Conservation (phyloP, 2,329 filamentous ascomycete species). For the Emergomyces pasteurianus region DNA sequence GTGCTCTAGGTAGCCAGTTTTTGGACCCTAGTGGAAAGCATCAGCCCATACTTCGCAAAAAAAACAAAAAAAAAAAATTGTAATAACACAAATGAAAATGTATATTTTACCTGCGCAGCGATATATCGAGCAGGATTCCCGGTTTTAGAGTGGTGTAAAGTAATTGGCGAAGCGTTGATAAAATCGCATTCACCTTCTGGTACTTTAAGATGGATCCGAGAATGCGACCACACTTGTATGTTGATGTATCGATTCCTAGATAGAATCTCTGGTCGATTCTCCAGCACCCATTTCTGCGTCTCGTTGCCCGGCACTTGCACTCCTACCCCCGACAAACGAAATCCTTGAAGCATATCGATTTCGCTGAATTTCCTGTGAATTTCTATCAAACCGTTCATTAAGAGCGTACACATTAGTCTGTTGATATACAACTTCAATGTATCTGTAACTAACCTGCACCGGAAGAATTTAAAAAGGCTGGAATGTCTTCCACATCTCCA, state of each 20-base stretch:
- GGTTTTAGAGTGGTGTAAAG: constrained; percentile 41
- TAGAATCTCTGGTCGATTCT: constrained; percentile 44
- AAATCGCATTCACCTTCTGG: constrained; percentile 63
- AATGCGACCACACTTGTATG: constrained; percentile 80
- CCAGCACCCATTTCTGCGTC: constrained; percentile 46
- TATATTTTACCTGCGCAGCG: constrained; percentile 59
- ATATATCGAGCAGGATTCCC: constrained; percentile 54
- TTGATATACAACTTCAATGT: background rate
- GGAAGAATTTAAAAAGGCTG: constrained; percentile 28
- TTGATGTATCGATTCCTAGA: constrained; percentile 76
- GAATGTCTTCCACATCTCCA: constrained; percentile 20
- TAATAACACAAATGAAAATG: background rate
- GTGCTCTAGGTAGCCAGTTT: constrained; percentile 59
- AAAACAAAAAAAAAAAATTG: no score
- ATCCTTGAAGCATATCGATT: constrained; percentile 48
- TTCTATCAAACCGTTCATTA: constrained; percentile 30
- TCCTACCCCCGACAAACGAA: background rate
- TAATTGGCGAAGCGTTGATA: constrained; percentile 68
- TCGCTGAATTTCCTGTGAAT: constrained; percentile 49
- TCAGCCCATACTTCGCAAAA: background rate
- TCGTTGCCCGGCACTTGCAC: constrained; percentile 24
- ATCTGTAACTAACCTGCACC: constrained; percentile 22
- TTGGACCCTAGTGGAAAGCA: constrained; percentile 53
- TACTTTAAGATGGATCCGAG: constrained; percentile 70
- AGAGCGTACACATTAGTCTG: constrained; percentile 1